Base-by-base conservation (phyloP, 1,284 basidiomycete species). In the Erythrobasidium hasegawianum region DNA sequence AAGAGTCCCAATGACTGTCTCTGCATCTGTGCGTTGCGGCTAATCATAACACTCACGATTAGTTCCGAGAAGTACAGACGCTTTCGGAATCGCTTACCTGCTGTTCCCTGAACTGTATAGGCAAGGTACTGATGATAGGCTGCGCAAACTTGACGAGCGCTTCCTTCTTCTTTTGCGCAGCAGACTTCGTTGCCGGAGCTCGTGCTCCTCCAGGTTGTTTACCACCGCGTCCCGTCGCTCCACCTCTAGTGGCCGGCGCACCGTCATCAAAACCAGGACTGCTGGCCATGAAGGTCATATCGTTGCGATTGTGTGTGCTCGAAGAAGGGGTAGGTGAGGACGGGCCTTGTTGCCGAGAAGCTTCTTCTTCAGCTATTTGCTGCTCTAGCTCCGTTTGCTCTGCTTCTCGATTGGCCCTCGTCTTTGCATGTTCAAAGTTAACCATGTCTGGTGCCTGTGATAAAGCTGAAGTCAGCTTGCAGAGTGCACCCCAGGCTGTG, bases 71-170 rank as follows among this genome's bases (percentile, higher is more conserved):
- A n/a, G n/a, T n/a, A n/a, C n/a, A n/a, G n/a, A n/a, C n/a, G n/a
- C n/a, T n/a, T n/a, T n/a, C n/a, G n/a, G n/a, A 11, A 33, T 33
- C 18, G 45, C 68, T 40, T 10, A 69, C 70, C 45, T 69, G 70
- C 39, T 73, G 65, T 52, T 74, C 73, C 22, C 73, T 65, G 33
- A 72, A 68, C 14, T 67, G 65, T 64, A 73, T 71, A n/a, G 72
- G 72, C 38, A 74, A 60, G 9, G 70, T 64, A 1, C 67, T 59
- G 41, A 74, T 65, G 49, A 74, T 67, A 3, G 67, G 66, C 29
- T 70, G 68, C 2, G 70, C 67, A 52, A 73, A 73, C 2, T 69
- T 69, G 59, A 73, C 65, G 14, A 68, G 57, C 55, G 64, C 64
- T 22, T 71, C 71, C n/a, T 72, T 71, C 61, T 71, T 73, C 33